phyloP scores from a whole-genome alignment of 140 eudicot species.

The Ambrosia hybrid region DNA sequence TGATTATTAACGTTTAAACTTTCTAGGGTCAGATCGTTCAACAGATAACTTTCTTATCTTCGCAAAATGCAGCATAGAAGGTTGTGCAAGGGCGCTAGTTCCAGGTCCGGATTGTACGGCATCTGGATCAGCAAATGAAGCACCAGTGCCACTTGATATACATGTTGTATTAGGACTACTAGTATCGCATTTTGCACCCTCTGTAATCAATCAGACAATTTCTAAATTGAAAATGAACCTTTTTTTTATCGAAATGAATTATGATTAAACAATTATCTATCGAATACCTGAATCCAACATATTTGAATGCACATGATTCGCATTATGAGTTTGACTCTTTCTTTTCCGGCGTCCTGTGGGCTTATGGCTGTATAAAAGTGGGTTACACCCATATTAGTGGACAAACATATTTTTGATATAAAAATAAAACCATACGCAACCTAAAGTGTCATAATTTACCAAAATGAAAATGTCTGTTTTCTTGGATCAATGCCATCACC shows the following conservation, averaged over 20 bases:
- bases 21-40: constrained; percentile 77
- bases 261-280: background rate
- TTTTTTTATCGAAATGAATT: background rate
- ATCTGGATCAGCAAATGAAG: constrained; percentile 72
- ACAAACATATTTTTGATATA: background rate
- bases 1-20: too few relatives aligned
- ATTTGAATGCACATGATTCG: constrained; percentile 61
- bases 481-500: constrained; percentile 72
- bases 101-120: constrained; percentile 63
- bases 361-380: constrained; percentile 46
- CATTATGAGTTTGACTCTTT: constrained; percentile 33
- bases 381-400: constrained; percentile 6
- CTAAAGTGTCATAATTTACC: constrained; percentile 42
- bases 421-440: background rate
- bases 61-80: constrained; percentile 71
- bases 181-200: constrained; percentile 47
- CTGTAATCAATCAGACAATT: constrained; percentile 30
- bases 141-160: constrained; percentile 47
- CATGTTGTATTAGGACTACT: constrained; percentile 51
- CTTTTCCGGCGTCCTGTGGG: constrained; percentile 47
- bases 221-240: background rate
- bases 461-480: constrained; percentile 59
- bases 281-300: constrained; percentile 45
- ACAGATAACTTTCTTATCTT: constrained; percentile 75
- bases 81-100: constrained; percentile 52